Evolutionary conservation across 176 grass and related monocot species (phyloP).

Genomic region (Juncus inflexus): DNA sequence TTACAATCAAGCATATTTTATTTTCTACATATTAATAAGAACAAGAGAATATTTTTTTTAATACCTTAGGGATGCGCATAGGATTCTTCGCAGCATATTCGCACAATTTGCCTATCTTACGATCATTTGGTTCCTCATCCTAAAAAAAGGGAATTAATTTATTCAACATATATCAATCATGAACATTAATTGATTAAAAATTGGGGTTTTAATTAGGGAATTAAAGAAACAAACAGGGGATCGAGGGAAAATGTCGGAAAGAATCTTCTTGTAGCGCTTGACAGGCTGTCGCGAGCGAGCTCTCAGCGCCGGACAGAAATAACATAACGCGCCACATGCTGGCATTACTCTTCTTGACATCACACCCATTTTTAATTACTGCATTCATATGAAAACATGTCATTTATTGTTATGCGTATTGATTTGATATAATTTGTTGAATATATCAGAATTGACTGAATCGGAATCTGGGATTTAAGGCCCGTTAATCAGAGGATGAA

Average conservation of each 20-base stretch:
- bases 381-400: constrained; percentile 13
- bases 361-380: constrained; percentile 51
- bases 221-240: constrained; percentile 40
- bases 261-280: constrained; percentile 86
- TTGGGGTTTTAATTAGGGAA: neutral
- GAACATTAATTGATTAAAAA: constrained; percentile 1
- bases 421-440: too few relatives aligned
- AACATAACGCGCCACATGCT: constrained; percentile 58
- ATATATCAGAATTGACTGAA: too few relatives aligned
- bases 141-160: constrained; percentile 12
- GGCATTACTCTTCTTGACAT: constrained; percentile 56
- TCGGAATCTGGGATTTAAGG: too few relatives aligned
- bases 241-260: constrained; percentile 80
- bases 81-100: constrained; percentile 79
- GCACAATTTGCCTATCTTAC: constrained; percentile 76
- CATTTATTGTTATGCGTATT: too few relatives aligned
- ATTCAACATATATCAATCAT: neutral
- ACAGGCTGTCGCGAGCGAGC: constrained; percentile 72
- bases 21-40: too few relatives aligned
- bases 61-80: constrained; percentile 76
- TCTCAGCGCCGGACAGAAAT: constrained; percentile 62
- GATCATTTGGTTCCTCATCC: constrained; percentile 85
- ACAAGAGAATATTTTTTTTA: neutral
- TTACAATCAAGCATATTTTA: too few relatives aligned
- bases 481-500: too few relatives aligned